Conservation (phyloP, 805 yeast genomes). For the Kluyveromyces starmeri region DNA sequence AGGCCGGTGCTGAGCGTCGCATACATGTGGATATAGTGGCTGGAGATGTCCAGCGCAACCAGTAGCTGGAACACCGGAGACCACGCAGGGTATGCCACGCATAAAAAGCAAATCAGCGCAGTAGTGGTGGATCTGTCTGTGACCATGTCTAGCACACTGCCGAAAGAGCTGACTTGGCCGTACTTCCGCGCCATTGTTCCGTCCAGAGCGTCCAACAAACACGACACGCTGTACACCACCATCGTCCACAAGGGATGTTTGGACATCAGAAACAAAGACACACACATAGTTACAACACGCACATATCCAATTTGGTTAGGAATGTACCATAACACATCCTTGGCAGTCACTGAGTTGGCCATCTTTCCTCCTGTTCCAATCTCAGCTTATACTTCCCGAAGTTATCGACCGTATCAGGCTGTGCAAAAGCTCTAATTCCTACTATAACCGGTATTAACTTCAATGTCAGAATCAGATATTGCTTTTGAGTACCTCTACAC, state of each 20-base stretch:
- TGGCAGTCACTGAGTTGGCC: conserved; percentile 29
- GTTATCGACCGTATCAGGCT: too few species aligned
- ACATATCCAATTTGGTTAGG: conserved; percentile 90
- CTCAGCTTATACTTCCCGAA: too few species aligned
- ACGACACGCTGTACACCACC: conserved; percentile 72
- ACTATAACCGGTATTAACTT: too few species aligned
- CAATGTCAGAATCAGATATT: too few species aligned
- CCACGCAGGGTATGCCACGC: conserved; percentile 64
- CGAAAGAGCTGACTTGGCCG: conserved; percentile 84
- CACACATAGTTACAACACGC: conserved; percentile 71
- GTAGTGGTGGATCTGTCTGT: conserved; percentile 97
- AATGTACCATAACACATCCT: conserved; percentile 63
- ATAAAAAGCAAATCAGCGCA: conserved; percentile 78
- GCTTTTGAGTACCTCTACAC: not conserved
- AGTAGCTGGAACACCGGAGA: conserved; percentile 63
- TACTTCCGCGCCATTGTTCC: conserved; percentile 89
- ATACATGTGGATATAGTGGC: conserved; percentile 98
- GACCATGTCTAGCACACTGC: conserved; percentile 98
- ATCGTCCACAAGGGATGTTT: conserved; percentile 75
- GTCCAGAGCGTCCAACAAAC: conserved; percentile 90
- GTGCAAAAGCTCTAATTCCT: too few species aligned
- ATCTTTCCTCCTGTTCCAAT: too few species aligned
- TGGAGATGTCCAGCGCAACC: conserved; percentile 78
- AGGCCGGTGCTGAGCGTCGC: conserved; percentile 80
- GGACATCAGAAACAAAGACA: conserved; percentile 76